Conservation (phyloP, 2,329 filamentous ascomycete genomes). For the Stagonosporopsis cucurbitacearum region DNA sequence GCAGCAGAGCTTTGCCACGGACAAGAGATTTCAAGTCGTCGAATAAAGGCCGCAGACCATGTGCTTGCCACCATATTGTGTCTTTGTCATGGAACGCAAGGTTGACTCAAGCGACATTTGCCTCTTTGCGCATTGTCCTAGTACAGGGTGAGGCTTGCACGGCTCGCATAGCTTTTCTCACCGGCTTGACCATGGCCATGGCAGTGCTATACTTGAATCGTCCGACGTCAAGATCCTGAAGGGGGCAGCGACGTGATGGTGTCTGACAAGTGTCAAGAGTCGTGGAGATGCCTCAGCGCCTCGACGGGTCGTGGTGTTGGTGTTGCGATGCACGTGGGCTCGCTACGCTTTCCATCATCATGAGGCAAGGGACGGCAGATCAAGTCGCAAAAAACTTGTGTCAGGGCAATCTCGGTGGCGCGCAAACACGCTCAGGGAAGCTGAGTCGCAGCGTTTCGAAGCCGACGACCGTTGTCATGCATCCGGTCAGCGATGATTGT, state of each 20-base stretch:
- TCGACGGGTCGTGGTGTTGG: slow-evolving; percentile 17
- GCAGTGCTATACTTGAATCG: slow-evolving; percentile 21
- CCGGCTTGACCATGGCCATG: slow-evolving; percentile 29
- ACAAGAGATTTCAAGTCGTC: not conserved
- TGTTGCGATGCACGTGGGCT: slow-evolving; percentile 27
- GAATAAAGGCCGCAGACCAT: slow-evolving; percentile 10
- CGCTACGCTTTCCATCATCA: slow-evolving; percentile 20
- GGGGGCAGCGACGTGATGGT: not conserved
- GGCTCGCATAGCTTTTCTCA: slow-evolving; percentile 10
- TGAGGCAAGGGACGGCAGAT: slow-evolving; percentile 16
- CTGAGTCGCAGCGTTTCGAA: slow-evolving; percentile 21
- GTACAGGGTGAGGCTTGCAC: slow-evolving; percentile 24
- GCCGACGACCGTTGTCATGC: slow-evolving; percentile 31
- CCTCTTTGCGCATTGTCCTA: slow-evolving; percentile 9
- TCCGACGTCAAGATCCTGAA: slow-evolving; percentile 2
- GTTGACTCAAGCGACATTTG: slow-evolving; percentile 4
- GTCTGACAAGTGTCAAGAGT: slow-evolving; percentile 11
- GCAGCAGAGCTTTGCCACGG: slow-evolving; percentile 3
- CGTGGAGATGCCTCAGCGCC: slow-evolving; percentile 20
- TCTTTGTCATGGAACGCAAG: slow-evolving; percentile 9
- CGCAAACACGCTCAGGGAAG: slow-evolving; percentile 22
- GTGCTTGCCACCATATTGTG: slow-evolving; percentile 17
- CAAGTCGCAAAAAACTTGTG: not conserved
- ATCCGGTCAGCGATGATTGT: slow-evolving; percentile 21
- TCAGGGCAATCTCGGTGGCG: slow-evolving; percentile 23